Percentiles rank a stretch among this genome's conserved stretches.
phyloP scores from a whole-genome alignment of 371 early-diverging fungal genomes.

The Capniomyces stellatus region DNA sequence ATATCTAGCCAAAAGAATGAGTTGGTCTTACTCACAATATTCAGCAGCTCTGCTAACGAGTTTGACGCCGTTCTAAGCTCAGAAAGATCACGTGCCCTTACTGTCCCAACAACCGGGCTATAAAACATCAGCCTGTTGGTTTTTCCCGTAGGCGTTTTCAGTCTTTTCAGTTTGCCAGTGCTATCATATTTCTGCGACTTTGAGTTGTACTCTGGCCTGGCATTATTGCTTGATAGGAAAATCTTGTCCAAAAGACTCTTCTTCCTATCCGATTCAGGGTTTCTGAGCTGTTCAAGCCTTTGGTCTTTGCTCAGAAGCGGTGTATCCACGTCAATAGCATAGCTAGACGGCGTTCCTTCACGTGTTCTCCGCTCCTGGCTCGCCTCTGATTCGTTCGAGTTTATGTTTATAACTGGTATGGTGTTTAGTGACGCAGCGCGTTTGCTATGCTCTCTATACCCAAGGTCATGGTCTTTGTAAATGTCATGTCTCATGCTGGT shows the following conservation, averaged over 20 bases:
- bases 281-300: too few species aligned
- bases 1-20: constrained; percentile 82
- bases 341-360: too few species aligned
- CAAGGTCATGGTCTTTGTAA: not conserved
- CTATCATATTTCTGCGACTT: too few species aligned
- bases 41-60: constrained; percentile 13
- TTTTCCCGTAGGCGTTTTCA: not conserved
- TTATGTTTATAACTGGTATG: not conserved
- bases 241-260: too few species aligned
- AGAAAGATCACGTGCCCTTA: constrained; percentile 20
- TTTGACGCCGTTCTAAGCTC: constrained; percentile 18
- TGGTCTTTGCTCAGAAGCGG: not conserved
- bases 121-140: constrained; percentile 25
- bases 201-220: too few species aligned
- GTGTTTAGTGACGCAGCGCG: too few species aligned
- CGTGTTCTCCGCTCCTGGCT: not conserved
- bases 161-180: too few species aligned
- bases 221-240: too few species aligned
- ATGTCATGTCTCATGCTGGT: not conserved
- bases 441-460: not conserved
- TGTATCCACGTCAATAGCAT: not conserved
- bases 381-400: not conserved
- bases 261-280: too few species aligned
- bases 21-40: constrained; percentile 9
- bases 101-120: constrained; percentile 22